Evolutionary conservation across 2,329 filamentous ascomycete genomes (phyloP).

Genomic region (Chrysosporium queenslandicum): DNA sequence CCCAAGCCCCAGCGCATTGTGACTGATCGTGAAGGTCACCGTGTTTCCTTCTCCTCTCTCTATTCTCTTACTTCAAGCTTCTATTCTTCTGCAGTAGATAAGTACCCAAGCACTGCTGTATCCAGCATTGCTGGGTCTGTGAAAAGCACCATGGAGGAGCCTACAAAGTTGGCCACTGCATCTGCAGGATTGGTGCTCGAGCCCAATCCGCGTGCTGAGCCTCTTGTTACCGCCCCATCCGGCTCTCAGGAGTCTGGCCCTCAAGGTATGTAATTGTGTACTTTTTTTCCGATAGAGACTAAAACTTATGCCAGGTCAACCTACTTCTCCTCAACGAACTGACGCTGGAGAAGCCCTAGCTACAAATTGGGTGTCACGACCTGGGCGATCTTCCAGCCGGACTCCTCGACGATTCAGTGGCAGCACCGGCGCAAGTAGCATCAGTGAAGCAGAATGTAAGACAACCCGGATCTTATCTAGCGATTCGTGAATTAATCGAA

Average conservation of each 20-base stretch:
- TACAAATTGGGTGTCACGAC: conserved; percentile 22
- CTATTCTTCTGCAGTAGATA: conserved; percentile 19
- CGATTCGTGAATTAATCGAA: neutral
- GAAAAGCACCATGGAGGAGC: conserved; percentile 19
- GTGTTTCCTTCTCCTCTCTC: conserved; percentile 62
- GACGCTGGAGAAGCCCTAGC: conserved; percentile 1
- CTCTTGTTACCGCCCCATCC: neutral
- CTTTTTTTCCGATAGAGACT: neutral
- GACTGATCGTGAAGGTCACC: conserved; percentile 43
- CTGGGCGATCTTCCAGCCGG: conserved; percentile 51
- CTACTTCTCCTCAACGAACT: neutral
- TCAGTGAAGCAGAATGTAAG: conserved; percentile 51
- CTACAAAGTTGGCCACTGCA: neutral
- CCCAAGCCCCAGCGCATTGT: conserved; percentile 9
- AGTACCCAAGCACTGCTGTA: conserved; percentile 21
- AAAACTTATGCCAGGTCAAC: neutral
- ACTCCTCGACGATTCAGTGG: conserved; percentile 68
- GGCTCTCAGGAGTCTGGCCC: conserved; percentile 4
- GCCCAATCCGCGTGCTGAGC: neutral
- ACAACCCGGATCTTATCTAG: conserved; percentile 21
- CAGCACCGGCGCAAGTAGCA: conserved; percentile 70
- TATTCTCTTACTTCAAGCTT: conserved; percentile 44
- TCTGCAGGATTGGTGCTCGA: neutral
- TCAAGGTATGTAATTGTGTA: conserved; percentile 3
- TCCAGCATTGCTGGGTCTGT: conserved; percentile 33